Evolutionary conservation across 1,284 basidiomycete genomes (phyloP).

Genomic region (Trametes polyzona): DNA sequence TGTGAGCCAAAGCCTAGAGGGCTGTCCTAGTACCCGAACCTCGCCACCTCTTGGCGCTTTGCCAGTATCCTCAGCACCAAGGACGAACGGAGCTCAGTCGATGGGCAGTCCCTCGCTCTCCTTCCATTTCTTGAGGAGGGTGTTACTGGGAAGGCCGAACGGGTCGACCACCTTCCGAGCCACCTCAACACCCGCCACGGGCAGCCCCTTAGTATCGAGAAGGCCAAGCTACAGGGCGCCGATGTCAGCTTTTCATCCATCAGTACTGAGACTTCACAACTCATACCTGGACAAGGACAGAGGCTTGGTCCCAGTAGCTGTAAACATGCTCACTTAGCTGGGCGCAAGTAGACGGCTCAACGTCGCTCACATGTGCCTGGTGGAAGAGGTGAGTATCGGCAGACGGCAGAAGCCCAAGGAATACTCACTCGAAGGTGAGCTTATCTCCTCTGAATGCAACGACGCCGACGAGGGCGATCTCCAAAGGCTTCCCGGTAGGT

Average conservation of each 20-base stretch:
- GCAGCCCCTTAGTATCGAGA: conserved; percentile 38
- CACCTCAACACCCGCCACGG: conserved; percentile 45
- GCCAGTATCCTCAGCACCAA: no score
- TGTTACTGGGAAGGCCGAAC: conserved; percentile 46
- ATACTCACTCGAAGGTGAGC: conserved; percentile 52
- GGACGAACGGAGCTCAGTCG: conserved; percentile 19
- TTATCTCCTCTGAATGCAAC: conserved; percentile 57
- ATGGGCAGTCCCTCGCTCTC: conserved; percentile 43
- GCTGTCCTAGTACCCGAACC: no score
- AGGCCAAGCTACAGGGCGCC: conserved; percentile 39
- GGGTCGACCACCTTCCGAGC: conserved; percentile 48
- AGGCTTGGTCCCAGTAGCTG: conserved; percentile 55
- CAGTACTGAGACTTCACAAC: no score
- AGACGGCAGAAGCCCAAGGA: not conserved
- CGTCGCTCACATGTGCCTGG: conserved; percentile 36
- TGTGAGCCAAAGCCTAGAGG: no score
- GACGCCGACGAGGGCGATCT: conserved; percentile 54
- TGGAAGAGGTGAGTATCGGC: not conserved
- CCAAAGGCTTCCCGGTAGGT: conserved; percentile 48
- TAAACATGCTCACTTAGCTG: not conserved
- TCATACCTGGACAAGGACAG: conserved; percentile 45
- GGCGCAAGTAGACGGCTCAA: not conserved
- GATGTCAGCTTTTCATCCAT: not conserved
- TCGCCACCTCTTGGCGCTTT: no score
- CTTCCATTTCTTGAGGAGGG: conserved; percentile 43